Evolutionary conservation across 306 rosid species (phyloP).

Genomic region (Styphnolobium japonicum): DNA sequence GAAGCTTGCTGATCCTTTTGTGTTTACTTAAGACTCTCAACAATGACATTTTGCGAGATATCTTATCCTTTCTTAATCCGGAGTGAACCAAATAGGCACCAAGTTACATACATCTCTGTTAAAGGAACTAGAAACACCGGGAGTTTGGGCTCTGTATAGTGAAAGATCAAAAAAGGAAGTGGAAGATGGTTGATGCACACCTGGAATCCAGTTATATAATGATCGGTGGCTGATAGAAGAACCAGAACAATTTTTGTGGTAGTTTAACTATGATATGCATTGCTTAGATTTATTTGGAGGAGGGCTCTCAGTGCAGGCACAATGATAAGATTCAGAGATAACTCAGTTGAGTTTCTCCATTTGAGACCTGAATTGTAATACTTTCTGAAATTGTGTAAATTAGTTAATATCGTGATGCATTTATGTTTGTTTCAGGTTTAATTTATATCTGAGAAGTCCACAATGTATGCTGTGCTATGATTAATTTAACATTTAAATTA

Average conservation of each 20-base stretch:
- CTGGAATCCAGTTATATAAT: neutral
- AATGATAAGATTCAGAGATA: neutral
- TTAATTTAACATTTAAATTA: constrained; percentile 3
- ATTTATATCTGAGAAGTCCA: constrained; percentile 8
- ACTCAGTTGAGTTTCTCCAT: neutral
- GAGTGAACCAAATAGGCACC: neutral
- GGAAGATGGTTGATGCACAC: neutral
- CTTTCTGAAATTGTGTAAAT: neutral
- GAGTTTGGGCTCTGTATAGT: neutral
- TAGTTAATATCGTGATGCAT: neutral
- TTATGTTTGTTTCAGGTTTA: neutral
- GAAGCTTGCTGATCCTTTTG: neutral
- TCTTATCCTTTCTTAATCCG: neutral
- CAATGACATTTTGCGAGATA: neutral
- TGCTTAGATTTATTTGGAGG: constrained; percentile 9
- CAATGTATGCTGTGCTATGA: neutral
- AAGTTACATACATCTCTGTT: neutral
- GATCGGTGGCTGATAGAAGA: neutral
- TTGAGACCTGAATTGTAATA: neutral
- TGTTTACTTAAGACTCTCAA: neutral
- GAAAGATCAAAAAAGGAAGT: neutral
- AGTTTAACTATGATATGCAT: constrained; percentile 2
- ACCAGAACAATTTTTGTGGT: neutral
- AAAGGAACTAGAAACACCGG: neutral
- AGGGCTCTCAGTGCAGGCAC: neutral